Evolutionary conservation across 495 filamentous ascomycete species (phyloP).

Genomic region (Tuber aestivum): DNA sequence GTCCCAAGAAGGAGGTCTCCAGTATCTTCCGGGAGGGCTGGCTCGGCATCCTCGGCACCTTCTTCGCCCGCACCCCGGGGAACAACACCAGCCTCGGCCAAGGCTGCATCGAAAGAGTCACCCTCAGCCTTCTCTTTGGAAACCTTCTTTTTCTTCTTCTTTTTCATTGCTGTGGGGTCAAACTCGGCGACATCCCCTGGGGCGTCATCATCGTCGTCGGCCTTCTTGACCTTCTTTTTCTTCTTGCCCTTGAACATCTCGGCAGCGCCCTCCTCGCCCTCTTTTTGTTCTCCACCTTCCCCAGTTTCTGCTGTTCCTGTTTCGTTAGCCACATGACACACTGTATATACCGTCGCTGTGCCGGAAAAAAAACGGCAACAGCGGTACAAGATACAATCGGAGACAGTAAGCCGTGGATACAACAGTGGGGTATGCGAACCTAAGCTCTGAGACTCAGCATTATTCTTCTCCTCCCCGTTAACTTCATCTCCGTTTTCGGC

Average conservation of each 20-base stretch:
- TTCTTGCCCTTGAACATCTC: slow-evolving; percentile 76
- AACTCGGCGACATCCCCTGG: slow-evolving; percentile 35
- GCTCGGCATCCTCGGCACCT: slow-evolving; percentile 49
- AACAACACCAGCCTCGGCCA: slow-evolving; percentile 65
- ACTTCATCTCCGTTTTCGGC: slow-evolving; percentile 25
- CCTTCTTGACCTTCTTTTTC: slow-evolving; percentile 94
- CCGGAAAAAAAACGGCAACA: neutral
- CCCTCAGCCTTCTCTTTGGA: slow-evolving; percentile 55
- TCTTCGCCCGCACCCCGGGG: slow-evolving; percentile 50
- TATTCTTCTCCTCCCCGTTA: slow-evolving; percentile 33
- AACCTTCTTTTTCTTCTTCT: slow-evolving; percentile 45
- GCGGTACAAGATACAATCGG: neutral
- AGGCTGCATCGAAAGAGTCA: slow-evolving; percentile 73
- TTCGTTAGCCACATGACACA: neutral
- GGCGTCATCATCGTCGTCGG: slow-evolving; percentile 52
- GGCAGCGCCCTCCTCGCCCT: slow-evolving; percentile 33
- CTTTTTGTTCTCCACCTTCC: slow-evolving; percentile 27
- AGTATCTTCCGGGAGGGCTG: slow-evolving; percentile 50
- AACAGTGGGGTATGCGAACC: slow-evolving; percentile 20
- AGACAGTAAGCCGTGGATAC: slow-evolving; percentile 3
- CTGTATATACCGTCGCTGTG: neutral
- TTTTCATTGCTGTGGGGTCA: slow-evolving; percentile 29
- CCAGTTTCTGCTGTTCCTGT: neutral
- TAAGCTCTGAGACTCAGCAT: slow-evolving; percentile 36
- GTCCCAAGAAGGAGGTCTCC: slow-evolving; percentile 87